Evolutionary conservation across 768 basidiomycete genomes (phyloP), one percentile per base, ranked within the genome.

Genomic region (Suillus weaverae): DNA sequence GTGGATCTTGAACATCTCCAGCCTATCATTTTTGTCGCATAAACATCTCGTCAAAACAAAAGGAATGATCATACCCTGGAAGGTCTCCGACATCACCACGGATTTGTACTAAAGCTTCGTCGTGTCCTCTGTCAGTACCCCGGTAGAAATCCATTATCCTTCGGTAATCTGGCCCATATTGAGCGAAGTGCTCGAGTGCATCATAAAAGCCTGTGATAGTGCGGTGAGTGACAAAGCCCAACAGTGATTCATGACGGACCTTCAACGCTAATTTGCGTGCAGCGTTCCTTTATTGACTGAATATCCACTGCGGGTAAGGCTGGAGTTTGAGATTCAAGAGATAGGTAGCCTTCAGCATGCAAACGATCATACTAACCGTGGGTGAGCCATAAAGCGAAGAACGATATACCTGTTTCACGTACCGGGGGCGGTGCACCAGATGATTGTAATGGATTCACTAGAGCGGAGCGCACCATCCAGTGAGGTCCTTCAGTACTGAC

Each of bases 101-200:
- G 13, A 62, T 54, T 7, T 50, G 30, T 7, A 62, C 20, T 11
- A 62, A 35, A 35, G 10, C 51, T 62, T 62, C 50, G 5, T 54
- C 48, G 3, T 30, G 10, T 3, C 51, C 62, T 3, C 20, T 7
- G 13, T 36, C 22, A 22, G 51, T 32, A 1, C 39, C 62, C 14
- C 46, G 32, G 9, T 53, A 53, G 51, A 32, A 55, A 3, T 55
- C 33, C 11, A 55, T n/a, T 13, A 78, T 68, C 7, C 78, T 70
- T 60, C 71, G 73, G 65, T 73, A 79, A 20, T 57, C 64, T 8
- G 73, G 70, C 1, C 77, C 79, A 67, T 78, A 80, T 20, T 72
- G 56, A 7, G 76, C 75, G 55, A 79, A 79, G 54, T 73, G 69
- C 7, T 66, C 66, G 20, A 78, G 67, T 3, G 66, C 67, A 7